Percentiles rank a stretch among this genome's conserved stretches.
phyloP scores from a whole-genome alignment of 2,329 filamentous ascomycete genomes.

The Hawksworthiomyces lignivorus region DNA sequence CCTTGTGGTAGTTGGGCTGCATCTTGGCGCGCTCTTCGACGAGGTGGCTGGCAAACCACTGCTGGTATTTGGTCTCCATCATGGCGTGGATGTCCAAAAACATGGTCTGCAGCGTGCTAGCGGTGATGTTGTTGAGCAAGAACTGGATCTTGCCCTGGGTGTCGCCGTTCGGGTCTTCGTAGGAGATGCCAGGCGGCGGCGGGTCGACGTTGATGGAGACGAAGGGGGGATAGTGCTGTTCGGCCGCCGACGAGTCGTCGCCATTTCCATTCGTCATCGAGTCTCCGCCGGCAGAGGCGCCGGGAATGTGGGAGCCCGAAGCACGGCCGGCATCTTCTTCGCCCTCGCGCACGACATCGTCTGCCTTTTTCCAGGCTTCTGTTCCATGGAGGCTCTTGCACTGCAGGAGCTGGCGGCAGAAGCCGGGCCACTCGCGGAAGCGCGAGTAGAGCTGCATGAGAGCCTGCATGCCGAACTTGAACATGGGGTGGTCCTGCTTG shows the following conservation, averaged over 20 bases:
- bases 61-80: conserved; percentile 73
- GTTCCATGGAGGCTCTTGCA: conserved; percentile 78
- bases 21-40: conserved; percentile 95
- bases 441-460: conserved; percentile 79
- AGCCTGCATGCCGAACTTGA: conserved; percentile 94
- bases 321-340: conserved; percentile 44
- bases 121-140: conserved; percentile 91
- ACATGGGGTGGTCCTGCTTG: conserved; percentile 79
- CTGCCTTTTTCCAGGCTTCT: conserved; percentile 73
- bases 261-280: conserved; percentile 60
- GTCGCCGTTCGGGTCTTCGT: conserved; percentile 76
- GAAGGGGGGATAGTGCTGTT: conserved; percentile 61
- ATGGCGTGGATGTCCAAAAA: conserved; percentile 72
- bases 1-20: conserved; percentile 90
- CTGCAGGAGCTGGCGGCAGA: conserved; percentile 76
- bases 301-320: neutral
- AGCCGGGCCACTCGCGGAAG: conserved; percentile 89
- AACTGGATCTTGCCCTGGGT: conserved; percentile 92
- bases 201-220: conserved; percentile 69
- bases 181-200: conserved; percentile 53
- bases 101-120: conserved; percentile 78
- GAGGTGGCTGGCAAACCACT: conserved; percentile 93
- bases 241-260: conserved; percentile 52
- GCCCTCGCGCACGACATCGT: conserved; percentile 67
- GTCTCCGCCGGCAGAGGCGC: conserved; percentile 32